Conservation (phyloP, 805 yeast species). For the Teunomyces gatunensis region DNA sequence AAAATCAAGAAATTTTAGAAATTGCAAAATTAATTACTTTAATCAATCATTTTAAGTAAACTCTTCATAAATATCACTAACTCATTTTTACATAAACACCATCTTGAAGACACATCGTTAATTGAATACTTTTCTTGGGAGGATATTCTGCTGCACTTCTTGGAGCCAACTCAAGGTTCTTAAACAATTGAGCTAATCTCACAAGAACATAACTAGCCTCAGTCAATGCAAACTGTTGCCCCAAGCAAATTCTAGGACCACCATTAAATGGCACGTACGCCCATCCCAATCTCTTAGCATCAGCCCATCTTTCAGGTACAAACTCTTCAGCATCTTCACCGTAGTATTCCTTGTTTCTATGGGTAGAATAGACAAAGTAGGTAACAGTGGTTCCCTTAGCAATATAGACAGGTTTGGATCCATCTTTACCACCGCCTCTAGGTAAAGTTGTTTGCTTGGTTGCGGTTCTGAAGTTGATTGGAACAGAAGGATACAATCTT, state of each 20-base stretch:
- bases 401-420: slow-evolving; percentile 13
- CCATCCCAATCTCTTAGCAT: slow-evolving; percentile 22
- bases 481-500: slow-evolving; percentile 28
- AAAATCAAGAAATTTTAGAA: neutral
- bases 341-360: slow-evolving; percentile 30
- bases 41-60: neutral
- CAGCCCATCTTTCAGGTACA: slow-evolving; percentile 25
- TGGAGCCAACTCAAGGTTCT: slow-evolving; percentile 14
- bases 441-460: slow-evolving; percentile 25
- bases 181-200: slow-evolving; percentile 23
- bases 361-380: slow-evolving; percentile 37
- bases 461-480: slow-evolving; percentile 24
- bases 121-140: slow-evolving; percentile 26
- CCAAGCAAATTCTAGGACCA: slow-evolving; percentile 28
- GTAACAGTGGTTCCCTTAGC: slow-evolving; percentile 23
- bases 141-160: slow-evolving; percentile 23
- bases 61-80: neutral
- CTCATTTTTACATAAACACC: slow-evolving; percentile 15
- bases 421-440: slow-evolving; percentile 24
- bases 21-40: neutral
- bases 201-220: slow-evolving; percentile 24
- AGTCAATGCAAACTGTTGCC: slow-evolving; percentile 30
- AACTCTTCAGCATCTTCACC: slow-evolving; percentile 22
- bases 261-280: slow-evolving; percentile 28
- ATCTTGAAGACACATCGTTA: slow-evolving; percentile 23